These are phyloP conservation scores for Hypoxylon sp. DNA, from an alignment of 2,329 filamentous ascomycete genomes.

Conservation along the genomic window DNA sequence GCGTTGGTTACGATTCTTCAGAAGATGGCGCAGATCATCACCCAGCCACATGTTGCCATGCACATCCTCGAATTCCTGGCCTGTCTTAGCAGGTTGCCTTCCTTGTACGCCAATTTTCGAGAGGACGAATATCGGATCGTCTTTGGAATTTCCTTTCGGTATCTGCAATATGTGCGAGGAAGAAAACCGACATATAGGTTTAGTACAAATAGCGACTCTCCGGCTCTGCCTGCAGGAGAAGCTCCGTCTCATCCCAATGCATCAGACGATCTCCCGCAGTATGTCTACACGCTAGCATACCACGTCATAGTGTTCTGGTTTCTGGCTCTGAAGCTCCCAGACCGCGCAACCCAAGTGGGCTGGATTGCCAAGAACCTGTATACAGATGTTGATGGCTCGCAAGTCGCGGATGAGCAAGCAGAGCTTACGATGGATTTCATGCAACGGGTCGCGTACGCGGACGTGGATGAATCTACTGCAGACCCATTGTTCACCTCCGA, in stretches of 20 bases:
- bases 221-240: constrained; percentile 45
- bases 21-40: constrained; percentile 96
- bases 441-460: constrained; percentile 87
- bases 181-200: constrained; percentile 63
- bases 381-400: constrained; percentile 78
- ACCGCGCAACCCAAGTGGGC: constrained; percentile 84
- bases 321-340: constrained; percentile 84
- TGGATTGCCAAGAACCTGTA: constrained; percentile 93
- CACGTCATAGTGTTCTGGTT: constrained; percentile 99
- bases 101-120: constrained; percentile 87
- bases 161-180: constrained; percentile 88
- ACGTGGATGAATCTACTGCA: constrained; percentile 80
- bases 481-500: constrained; percentile 74
- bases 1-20: constrained; percentile 86
- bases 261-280: constrained; percentile 85
- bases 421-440: constrained; percentile 95
- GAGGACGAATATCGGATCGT: constrained; percentile 94
- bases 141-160: constrained; percentile 94
- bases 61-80: constrained; percentile 98
- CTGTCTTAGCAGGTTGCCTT: constrained; percentile 83
- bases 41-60: constrained; percentile 88
- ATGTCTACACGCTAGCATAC: constrained; percentile 92
- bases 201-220: constrained; percentile 60
- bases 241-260: constrained; percentile 49
- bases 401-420: constrained; percentile 89